phyloP scores from a whole-genome alignment of 1,139 yeast species.

The Geotrichum macrosporum region DNA sequence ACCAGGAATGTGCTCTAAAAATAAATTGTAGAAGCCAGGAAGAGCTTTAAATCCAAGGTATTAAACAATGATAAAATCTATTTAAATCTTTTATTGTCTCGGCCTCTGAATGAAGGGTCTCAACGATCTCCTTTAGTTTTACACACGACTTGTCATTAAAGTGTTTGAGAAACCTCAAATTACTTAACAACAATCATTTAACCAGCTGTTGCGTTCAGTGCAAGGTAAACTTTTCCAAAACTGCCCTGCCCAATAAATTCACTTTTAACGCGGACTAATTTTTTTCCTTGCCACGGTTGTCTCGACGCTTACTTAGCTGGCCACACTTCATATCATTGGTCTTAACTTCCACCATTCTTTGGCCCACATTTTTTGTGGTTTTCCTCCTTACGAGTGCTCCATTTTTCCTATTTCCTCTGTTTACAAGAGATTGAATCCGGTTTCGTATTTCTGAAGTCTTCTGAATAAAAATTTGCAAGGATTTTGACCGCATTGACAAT shows the following conservation, averaged over 20 bases:
- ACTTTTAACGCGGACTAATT: conserved; percentile 97
- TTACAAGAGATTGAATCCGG: conserved; percentile 35
- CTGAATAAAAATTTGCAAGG: conserved; percentile 85
- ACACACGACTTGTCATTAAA: conserved; percentile 44
- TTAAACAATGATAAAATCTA: conserved; percentile 88
- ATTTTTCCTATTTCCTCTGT: conserved; percentile 6
- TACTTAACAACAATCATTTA: conserved; percentile 99
- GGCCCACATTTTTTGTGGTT: conserved; percentile 98
- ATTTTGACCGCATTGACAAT: conserved; percentile 50
- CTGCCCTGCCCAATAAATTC: conserved; percentile 95
- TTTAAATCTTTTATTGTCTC: conserved; percentile 91
- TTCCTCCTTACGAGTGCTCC: conserved; percentile 52
- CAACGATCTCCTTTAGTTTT: conserved; percentile 57
- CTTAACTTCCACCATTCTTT: conserved; percentile 86
- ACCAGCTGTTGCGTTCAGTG: conserved; percentile 93
- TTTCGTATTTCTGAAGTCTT: conserved; percentile 72
- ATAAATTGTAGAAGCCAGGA: conserved; percentile 70
- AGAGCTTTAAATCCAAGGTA: conserved; percentile 87
- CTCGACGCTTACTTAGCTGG: conserved; percentile 52
- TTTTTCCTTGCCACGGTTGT: conserved; percentile 61
- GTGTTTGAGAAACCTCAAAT: conserved; percentile 61
- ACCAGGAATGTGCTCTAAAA: conserved; percentile 94
- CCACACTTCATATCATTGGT: conserved; percentile 60
- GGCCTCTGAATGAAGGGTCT: conserved; percentile 84
- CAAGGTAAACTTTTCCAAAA: conserved; percentile 91